Evolutionary conservation across 306 rosid species (phyloP).

Genomic region (Trifolium subterraneum): DNA sequence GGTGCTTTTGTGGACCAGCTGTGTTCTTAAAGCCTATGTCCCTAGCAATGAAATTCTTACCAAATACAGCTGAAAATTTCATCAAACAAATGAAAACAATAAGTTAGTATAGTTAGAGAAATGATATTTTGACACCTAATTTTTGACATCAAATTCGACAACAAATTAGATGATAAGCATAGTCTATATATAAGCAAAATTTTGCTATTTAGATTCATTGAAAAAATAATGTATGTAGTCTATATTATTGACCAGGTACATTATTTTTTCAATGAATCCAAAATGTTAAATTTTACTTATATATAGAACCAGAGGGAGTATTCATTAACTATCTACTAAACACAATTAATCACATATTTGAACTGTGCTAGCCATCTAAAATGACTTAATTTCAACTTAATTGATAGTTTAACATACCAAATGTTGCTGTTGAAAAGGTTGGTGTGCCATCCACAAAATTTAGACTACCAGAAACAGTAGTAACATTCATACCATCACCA

Average conservation of each 20-base stretch:
- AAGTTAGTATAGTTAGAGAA: background rate
- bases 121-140: too few species aligned
- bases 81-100: background rate
- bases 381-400: background rate
- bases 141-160: too few species aligned
- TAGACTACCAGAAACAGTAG: conserved; percentile 60
- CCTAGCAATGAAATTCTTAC: conserved; percentile 58
- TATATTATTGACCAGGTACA: too few species aligned
- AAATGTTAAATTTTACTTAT: too few species aligned
- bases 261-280: too few species aligned
- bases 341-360: too few species aligned
- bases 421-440: conserved; percentile 75
- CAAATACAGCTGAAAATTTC: conserved; percentile 41
- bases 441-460: conserved; percentile 82
- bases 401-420: conserved; percentile 54
- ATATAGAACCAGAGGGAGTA: too few species aligned
- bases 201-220: too few species aligned
- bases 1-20: conserved; percentile 75
- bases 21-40: conserved; percentile 76
- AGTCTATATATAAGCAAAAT: too few species aligned
- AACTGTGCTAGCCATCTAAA: background rate
- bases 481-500: conserved; percentile 75
- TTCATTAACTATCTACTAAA: too few species aligned
- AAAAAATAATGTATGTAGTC: too few species aligned
- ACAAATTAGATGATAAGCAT: too few species aligned